These are phyloP conservation scores for Mortierella sp. DNA, from an alignment of 371 early-diverging fungal species.

Conservation along the genomic window DNA sequence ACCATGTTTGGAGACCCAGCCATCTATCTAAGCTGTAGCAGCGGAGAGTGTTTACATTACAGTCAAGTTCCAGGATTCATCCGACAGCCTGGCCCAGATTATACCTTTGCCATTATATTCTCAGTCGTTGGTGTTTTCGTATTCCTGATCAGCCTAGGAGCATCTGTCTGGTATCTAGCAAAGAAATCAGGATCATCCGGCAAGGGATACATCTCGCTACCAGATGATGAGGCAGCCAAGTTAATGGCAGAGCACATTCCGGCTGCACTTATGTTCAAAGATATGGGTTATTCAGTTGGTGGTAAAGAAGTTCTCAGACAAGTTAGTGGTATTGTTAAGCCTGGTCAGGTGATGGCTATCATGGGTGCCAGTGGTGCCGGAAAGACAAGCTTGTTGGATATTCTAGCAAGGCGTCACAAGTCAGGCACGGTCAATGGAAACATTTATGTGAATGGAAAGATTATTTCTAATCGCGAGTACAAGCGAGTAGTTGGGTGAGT, in stretches of 20 bases:
- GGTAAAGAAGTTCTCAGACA: conserved; percentile 68
- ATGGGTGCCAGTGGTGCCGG: conserved; percentile 78
- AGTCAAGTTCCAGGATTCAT: conserved; percentile 87
- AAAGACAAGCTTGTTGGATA: conserved; percentile 90
- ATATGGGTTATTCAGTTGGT: conserved; percentile 73
- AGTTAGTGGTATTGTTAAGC: conserved; percentile 77
- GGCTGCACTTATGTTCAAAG: conserved; percentile 75
- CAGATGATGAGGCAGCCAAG: conserved; percentile 73
- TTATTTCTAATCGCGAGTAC: conserved; percentile 66
- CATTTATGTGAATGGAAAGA: conserved; percentile 85
- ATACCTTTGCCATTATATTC: conserved; percentile 69
- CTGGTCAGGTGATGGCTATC: conserved; percentile 90
- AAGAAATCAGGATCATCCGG: conserved; percentile 56
- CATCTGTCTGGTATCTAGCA: conserved; percentile 61
- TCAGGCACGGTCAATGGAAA: conserved; percentile 84
- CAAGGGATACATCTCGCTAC: conserved; percentile 59
- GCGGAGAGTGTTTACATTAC: conserved; percentile 91
- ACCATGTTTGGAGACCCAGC: conserved; percentile 82
- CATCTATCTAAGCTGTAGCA: conserved; percentile 77
- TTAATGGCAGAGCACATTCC: conserved; percentile 82
- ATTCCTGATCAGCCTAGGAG: conserved; percentile 64
- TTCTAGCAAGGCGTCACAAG: conserved; percentile 90
- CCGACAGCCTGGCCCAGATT: conserved; percentile 68
- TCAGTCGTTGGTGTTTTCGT: conserved; percentile 70
- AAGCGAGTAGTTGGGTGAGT: conserved; percentile 73